Percentiles rank a stretch among this genome's conserved stretches.
These are phyloP conservation scores for Ogataea hybrid DNA, from an alignment of 1,139 yeast genomes.

Conservation along the genomic window DNA sequence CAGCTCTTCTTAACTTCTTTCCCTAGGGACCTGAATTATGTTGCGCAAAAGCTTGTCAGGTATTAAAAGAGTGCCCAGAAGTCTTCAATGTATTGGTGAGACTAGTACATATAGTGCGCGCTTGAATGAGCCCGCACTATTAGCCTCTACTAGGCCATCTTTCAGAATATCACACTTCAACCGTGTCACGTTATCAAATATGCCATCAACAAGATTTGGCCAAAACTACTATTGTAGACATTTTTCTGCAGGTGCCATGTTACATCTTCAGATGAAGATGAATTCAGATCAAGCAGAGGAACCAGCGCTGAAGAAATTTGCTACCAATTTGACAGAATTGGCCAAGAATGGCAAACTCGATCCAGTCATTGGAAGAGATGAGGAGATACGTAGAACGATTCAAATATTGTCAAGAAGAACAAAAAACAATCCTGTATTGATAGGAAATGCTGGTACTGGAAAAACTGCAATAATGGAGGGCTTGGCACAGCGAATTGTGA, in stretches of 20 bases:
- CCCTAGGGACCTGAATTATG: neutral
- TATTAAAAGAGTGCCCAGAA: neutral
- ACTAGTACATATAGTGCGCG: too few species aligned
- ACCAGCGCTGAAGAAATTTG: slow-evolving; percentile 82
- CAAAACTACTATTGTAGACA: too few species aligned
- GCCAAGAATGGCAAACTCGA: slow-evolving; percentile 91
- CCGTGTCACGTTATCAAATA: too few species aligned
- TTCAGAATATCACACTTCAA: too few species aligned
- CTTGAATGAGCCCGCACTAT: too few species aligned
- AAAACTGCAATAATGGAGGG: slow-evolving; percentile 97
- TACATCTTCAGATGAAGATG: slow-evolving; percentile 34
- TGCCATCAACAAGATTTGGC: too few species aligned
- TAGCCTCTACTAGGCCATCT: too few species aligned
- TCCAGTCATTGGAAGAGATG: slow-evolving; percentile 96
- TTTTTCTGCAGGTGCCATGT: too few species aligned
- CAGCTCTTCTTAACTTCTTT: neutral
- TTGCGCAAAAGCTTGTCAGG: neutral
- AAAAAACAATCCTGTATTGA: slow-evolving; percentile 89
- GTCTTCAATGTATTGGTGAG: too few species aligned
- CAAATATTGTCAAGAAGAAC: slow-evolving; percentile 91
- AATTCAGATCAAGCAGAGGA: slow-evolving; percentile 51
- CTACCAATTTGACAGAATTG: slow-evolving; percentile 81
- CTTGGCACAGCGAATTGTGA: slow-evolving; percentile 84
- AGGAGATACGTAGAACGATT: slow-evolving; percentile 87
- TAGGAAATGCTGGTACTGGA: slow-evolving; percentile 98